phyloP scores from a whole-genome alignment of 495 filamentous ascomycete species.

The Rusavskia elegans region DNA sequence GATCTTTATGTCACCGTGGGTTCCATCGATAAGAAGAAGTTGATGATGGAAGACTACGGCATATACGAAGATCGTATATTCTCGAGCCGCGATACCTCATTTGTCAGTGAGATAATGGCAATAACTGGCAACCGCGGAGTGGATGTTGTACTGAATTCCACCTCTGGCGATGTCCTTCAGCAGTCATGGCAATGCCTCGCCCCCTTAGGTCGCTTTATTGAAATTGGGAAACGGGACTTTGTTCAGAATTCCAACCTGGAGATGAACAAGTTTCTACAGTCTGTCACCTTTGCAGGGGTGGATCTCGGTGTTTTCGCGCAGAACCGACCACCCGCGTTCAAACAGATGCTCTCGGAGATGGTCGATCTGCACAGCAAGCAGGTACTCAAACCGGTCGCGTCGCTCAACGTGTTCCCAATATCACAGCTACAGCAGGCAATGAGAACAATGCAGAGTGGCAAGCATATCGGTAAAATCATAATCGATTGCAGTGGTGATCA shows the following conservation, averaged over 20 bases:
- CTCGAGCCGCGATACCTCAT: slow-evolving; percentile 20
- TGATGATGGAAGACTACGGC: slow-evolving; percentile 19
- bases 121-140: slow-evolving; percentile 32
- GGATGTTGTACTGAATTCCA: slow-evolving; percentile 37
- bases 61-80: slow-evolving; percentile 29
- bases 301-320: not conserved
- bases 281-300: not conserved
- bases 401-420: too few relatives aligned
- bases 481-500: too few relatives aligned
- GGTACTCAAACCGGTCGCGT: too few relatives aligned
- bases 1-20: slow-evolving; percentile 45
- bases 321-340: too few relatives aligned
- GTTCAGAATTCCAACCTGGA: slow-evolving; percentile 12
- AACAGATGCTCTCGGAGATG: too few relatives aligned
- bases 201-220: slow-evolving; percentile 19
- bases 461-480: too few relatives aligned
- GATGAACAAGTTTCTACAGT: not conserved
- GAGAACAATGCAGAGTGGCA: too few relatives aligned
- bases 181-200: slow-evolving; percentile 27
- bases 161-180: slow-evolving; percentile 22
- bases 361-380: too few relatives aligned
- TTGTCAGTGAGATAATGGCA: slow-evolving; percentile 27
- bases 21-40: slow-evolving; percentile 15
- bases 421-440: too few relatives aligned
- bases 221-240: slow-evolving; percentile 30